Conservation (phyloP, 805 yeast species). For the Candida germanica region DNA sequence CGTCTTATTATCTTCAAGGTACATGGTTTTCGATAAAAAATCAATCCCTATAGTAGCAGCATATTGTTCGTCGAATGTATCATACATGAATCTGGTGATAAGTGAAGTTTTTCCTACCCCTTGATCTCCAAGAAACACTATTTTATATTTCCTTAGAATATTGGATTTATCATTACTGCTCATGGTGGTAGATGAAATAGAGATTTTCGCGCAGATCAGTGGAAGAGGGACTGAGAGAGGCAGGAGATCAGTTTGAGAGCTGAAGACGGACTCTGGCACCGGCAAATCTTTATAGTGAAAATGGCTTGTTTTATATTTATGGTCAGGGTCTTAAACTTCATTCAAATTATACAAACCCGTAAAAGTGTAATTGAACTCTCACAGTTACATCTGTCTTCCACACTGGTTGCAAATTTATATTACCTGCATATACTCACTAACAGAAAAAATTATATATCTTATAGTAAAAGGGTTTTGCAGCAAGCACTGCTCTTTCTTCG, state of each 20-base stretch:
- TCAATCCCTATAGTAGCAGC: constrained; percentile 97
- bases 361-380: too few species aligned
- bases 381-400: too few species aligned
- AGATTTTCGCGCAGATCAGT: background rate
- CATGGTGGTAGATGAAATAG: constrained; percentile 3
- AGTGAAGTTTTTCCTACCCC: constrained; percentile 96
- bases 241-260: too few species aligned
- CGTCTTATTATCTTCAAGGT: constrained; percentile 86
- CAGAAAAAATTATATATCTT: constrained; percentile 35
- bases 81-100: constrained; percentile 97
- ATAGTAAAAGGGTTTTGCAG: constrained; percentile 31
- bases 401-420: too few species aligned
- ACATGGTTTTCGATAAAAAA: constrained; percentile 91
- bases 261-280: too few species aligned
- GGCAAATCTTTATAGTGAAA: too few species aligned
- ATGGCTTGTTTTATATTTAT: too few species aligned
- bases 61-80: constrained; percentile 93
- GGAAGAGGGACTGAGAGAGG: too few species aligned
- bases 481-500: constrained; percentile 34
- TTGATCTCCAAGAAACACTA: constrained; percentile 96
- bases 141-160: constrained; percentile 68
- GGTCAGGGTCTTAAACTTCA: too few species aligned
- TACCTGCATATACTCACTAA: too few species aligned
- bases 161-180: constrained; percentile 28
- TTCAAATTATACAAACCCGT: background rate